These are phyloP conservation scores for Colletotrichum tabaci DNA, from an alignment of 2,329 filamentous ascomycete species.

Conservation along the genomic window DNA sequence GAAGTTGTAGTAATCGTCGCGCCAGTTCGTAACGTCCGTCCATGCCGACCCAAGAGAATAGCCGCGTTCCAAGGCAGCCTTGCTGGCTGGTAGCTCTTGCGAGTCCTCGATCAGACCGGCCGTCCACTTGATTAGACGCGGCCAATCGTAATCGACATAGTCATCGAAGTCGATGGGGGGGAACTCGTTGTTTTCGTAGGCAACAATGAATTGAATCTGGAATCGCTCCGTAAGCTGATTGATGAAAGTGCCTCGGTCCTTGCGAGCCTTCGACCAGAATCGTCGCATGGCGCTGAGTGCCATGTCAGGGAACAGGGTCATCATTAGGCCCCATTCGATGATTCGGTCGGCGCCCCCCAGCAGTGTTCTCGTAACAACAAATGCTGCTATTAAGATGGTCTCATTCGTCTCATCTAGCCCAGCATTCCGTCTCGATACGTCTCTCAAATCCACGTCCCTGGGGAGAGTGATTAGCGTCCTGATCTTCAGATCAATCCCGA, in stretches of 20 bases:
- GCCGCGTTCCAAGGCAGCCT: slow-evolving; percentile 59
- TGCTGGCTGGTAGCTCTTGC: slow-evolving; percentile 64
- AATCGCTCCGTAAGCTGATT: slow-evolving; percentile 74
- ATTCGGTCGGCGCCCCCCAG: slow-evolving; percentile 72
- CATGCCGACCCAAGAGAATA: slow-evolving; percentile 58
- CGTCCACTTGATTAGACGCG: slow-evolving; percentile 76
- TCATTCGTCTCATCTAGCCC: slow-evolving; percentile 42
- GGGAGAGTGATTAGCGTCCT: slow-evolving; percentile 37
- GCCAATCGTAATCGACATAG: slow-evolving; percentile 78
- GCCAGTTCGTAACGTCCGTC: slow-evolving; percentile 60
- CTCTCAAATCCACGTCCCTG: slow-evolving; percentile 33
- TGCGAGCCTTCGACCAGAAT: slow-evolving; percentile 69
- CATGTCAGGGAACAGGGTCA: slow-evolving; percentile 68
- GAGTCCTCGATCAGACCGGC: slow-evolving; percentile 50
- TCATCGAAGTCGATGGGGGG: slow-evolving; percentile 75
- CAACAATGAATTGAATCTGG: slow-evolving; percentile 74
- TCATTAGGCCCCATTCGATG: slow-evolving; percentile 73
- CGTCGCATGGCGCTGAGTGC: slow-evolving; percentile 66
- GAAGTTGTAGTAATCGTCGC: slow-evolving; percentile 70
- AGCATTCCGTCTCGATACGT: slow-evolving; percentile 16
- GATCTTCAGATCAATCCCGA: slow-evolving; percentile 37
- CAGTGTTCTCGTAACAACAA: slow-evolving; percentile 70
- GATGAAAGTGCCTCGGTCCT: slow-evolving; percentile 67
- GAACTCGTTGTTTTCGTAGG: slow-evolving; percentile 75
- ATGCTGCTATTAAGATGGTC: slow-evolving; percentile 65